Evolutionary conservation across 805 yeast genomes (phyloP).

Genomic region (Candida sphagnicola): DNA sequence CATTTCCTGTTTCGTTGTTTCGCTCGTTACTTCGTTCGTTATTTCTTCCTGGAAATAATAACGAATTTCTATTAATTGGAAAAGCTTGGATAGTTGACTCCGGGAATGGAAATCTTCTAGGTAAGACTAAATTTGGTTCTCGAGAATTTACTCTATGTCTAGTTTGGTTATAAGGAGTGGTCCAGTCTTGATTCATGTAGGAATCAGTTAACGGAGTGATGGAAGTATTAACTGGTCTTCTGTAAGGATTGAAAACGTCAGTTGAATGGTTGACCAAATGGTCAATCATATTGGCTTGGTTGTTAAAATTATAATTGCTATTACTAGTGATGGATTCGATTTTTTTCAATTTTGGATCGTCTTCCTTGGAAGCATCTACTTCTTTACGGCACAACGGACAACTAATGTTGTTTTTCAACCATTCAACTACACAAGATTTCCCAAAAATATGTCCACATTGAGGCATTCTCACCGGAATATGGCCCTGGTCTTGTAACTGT

Average conservation of each 20-base stretch:
- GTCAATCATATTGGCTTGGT: conserved; percentile 15
- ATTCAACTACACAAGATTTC: conserved; percentile 35
- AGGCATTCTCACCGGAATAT: conserved; percentile 38
- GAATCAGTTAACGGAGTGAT: conserved; percentile 39
- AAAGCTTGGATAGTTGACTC: conserved; percentile 9
- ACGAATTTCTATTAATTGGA: conserved; percentile 5
- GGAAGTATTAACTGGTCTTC: conserved; percentile 30
- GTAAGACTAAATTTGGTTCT: conserved; percentile 26
- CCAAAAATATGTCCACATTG: conserved; percentile 41
- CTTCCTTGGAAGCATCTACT: conserved; percentile 23
- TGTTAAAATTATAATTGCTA: conserved; percentile 14
- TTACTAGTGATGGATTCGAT: conserved; percentile 11
- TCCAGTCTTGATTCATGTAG: conserved; percentile 32
- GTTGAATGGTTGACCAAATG: conserved; percentile 28
- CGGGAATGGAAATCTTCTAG: conserved; percentile 26
- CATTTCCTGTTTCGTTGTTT: no score
- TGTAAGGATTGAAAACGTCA: conserved; percentile 34
- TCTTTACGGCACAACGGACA: conserved; percentile 42
- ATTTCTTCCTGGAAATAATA: neutral
- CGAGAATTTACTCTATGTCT: conserved; percentile 9
- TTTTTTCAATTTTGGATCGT: conserved; percentile 12
- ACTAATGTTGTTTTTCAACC: conserved; percentile 36
- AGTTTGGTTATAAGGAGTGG: conserved; percentile 16
- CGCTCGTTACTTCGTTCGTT: neutral
- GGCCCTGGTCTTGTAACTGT: conserved; percentile 15